Evolutionary conservation across 2,329 filamentous ascomycete genomes (phyloP).

Genomic region (Fusarium zealandicum): DNA sequence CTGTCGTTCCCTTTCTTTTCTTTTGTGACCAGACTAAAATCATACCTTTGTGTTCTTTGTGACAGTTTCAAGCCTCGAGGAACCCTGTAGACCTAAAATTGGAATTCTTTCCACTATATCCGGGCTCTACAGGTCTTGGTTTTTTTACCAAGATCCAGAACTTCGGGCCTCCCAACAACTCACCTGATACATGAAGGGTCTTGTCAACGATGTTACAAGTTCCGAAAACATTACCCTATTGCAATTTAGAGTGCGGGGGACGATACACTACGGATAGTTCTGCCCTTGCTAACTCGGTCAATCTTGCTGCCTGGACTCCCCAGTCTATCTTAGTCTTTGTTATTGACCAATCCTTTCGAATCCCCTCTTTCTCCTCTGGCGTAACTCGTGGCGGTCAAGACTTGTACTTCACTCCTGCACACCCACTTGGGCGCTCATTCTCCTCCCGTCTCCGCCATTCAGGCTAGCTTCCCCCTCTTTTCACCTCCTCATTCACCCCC

Average conservation of each 20-base stretch:
- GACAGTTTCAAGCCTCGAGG: background rate
- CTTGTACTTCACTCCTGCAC: background rate
- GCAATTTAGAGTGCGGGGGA: constrained; percentile 35
- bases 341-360: background rate
- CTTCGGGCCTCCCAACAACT: background rate
- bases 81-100: constrained; percentile 2
- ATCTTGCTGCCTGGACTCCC: background rate
- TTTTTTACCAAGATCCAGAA: constrained; percentile 11
- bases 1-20: background rate
- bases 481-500: constrained; percentile 14
- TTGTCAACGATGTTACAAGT: background rate
- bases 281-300: background rate
- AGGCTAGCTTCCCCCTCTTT: constrained; percentile 18
- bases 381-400: constrained; percentile 5
- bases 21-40: background rate
- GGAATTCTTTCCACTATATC: too few relatives aligned
- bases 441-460: constrained; percentile 13
- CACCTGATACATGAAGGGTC: background rate
- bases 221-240: background rate
- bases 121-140: background rate
- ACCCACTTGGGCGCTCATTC: constrained; percentile 26
- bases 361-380: constrained; percentile 13
- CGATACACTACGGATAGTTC: constrained; percentile 14
- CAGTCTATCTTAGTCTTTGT: background rate
- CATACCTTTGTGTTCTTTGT: constrained; percentile 15